Evolutionary conservation across 352 stramenopile genomes (phyloP), one percentile per base, ranked within the genome.

Genomic region (Phytophthora pini): DNA sequence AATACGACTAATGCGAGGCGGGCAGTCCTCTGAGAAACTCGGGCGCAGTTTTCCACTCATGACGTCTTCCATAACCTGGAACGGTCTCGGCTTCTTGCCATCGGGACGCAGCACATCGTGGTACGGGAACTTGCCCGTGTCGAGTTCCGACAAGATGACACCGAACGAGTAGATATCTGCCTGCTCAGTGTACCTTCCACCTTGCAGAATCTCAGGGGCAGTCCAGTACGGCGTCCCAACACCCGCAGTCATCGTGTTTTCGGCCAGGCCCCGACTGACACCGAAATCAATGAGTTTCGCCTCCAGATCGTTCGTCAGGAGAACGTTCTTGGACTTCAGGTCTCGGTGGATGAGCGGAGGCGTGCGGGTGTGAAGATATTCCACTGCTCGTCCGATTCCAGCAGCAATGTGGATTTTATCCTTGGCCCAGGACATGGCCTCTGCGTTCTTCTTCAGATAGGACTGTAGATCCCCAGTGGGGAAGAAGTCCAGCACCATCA

Each of bases 291-390:
- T 76, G 5, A 87, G 56, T 36, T 87, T 84, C 13, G 92, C 38
- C 29, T 90, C 70, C 5, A 89, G 77, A 9, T 72, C 31, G 4
- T 48, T 77, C 29, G 90, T 88, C 29, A 96, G 65, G n/a, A 95
- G 69, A 24, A 81, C 71, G 38, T 80, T 85, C 15, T 74, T 65
- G 2, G 71, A 71, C 36, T 77, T 61, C 32, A 74, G 9, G 43
- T 69, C 49, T 24, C 72, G 63, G 65, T 74, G 52, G 24, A 69
- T 66, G 41, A 78, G 47, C 4, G 58, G 55, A 11, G 66, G 57
- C 11, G 62, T 31, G 26, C 54, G 65, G 5, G 7, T 24, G 46
- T 69, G 69, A 9, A 67, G 56, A 45, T 71, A 79, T 27, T 69
- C 52, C 8, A 82, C 45, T 11, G 70, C 76, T 0, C 44, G 51